Evolutionary conservation across 129 eudicot genomes (phyloP).

Genomic region (Centella asiatica): DNA sequence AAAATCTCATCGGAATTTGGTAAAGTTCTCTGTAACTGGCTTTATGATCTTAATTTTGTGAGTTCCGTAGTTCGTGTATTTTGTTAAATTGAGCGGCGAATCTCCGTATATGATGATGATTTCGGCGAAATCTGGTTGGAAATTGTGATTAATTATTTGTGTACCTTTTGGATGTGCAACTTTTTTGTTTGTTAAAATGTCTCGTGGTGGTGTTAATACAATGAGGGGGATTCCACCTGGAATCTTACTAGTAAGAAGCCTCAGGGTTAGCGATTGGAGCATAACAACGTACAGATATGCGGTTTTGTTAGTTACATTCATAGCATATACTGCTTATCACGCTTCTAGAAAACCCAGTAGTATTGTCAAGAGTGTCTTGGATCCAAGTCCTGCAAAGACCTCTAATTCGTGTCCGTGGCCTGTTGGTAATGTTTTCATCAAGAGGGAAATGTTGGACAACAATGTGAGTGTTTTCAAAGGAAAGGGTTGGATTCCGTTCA

Average conservation of each 20-base stretch:
- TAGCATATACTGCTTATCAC: slow-evolving; percentile 78
- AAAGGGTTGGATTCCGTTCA: slow-evolving; percentile 74
- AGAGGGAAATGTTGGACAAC: slow-evolving; percentile 4
- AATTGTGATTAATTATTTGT: neutral
- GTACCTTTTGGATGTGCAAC: neutral
- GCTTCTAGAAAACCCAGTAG: slow-evolving; percentile 90
- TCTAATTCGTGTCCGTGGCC: slow-evolving; percentile 35
- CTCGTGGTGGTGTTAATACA: neutral
- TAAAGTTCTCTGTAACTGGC: neutral
- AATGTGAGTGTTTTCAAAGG: neutral
- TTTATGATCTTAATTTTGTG: neutral
- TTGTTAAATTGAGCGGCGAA: neutral
- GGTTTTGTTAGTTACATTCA: slow-evolving; percentile 58
- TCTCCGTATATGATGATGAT: neutral
- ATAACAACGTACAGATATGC: slow-evolving; percentile 53
- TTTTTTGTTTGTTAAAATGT: slow-evolving; percentile 8
- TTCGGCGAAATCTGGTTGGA: neutral
- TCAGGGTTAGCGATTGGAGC: slow-evolving; percentile 46
- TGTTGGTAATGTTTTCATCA: slow-evolving; percentile 29
- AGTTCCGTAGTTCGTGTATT: too few species aligned
- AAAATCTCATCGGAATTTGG: neutral
- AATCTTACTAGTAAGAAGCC: slow-evolving; percentile 22
- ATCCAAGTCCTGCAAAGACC: slow-evolving; percentile 25
- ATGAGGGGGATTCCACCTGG: slow-evolving; percentile 39
- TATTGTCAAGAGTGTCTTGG: slow-evolving; percentile 68